Conservation (phyloP, 768 basidiomycete genomes). For the Lactarius hengduanensis region DNA sequence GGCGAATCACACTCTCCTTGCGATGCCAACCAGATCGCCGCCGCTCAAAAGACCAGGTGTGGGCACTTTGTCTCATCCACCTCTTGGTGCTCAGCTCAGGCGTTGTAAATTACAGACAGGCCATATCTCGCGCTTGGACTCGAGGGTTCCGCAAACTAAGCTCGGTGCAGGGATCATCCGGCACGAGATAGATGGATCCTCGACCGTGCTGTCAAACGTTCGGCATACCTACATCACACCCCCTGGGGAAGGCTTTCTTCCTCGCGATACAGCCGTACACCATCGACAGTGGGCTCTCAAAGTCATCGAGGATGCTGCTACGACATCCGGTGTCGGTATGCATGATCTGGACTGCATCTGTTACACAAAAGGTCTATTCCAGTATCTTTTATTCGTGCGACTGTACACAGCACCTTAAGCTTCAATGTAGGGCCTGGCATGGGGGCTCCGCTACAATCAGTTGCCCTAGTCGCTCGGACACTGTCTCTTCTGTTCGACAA, state of each 20-base stretch:
- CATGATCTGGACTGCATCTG: slow-evolving; percentile 91
- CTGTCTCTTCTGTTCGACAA: slow-evolving; percentile 85
- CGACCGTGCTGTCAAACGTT: slow-evolving; percentile 83
- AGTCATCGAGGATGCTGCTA: slow-evolving; percentile 76
- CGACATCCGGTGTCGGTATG: slow-evolving; percentile 64
- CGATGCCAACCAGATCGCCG: slow-evolving; percentile 28
- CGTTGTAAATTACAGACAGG: slow-evolving; percentile 44
- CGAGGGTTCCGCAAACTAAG: slow-evolving; percentile 98
- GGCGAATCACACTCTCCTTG: neutral
- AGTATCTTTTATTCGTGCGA: neutral
- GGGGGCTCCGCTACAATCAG: slow-evolving; percentile 95
- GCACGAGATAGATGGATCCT: slow-evolving; percentile 71
- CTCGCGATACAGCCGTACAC: slow-evolving; percentile 92
- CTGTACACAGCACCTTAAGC: neutral
- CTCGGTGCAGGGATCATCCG: slow-evolving; percentile 91
- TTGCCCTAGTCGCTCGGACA: slow-evolving; percentile 90
- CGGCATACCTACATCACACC: slow-evolving; percentile 99
- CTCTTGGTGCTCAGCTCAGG: neutral
- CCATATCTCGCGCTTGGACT: slow-evolving; percentile 89
- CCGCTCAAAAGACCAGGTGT: slow-evolving; percentile 27
- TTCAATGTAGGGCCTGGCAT: slow-evolving; percentile 84
- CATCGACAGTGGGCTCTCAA: slow-evolving; percentile 90
- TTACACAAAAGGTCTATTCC: slow-evolving; percentile 82
- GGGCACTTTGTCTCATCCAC: neutral
- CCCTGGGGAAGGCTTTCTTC: slow-evolving; percentile 96